phyloP scores from a whole-genome alignment of 2,329 filamentous ascomycete genomes.

The Beauveria rudraprayagi region DNA sequence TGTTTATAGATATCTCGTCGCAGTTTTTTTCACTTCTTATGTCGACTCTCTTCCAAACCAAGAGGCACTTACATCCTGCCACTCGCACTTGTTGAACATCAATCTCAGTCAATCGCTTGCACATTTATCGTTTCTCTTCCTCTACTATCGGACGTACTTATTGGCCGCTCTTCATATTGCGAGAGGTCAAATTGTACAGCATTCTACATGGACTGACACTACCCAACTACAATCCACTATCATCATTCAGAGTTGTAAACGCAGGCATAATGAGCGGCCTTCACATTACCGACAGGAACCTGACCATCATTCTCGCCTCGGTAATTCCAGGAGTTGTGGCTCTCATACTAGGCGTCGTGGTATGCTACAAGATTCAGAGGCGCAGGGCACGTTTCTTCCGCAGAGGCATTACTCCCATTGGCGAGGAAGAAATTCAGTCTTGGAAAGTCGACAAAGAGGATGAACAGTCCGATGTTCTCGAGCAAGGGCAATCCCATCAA shows the following conservation, averaged over 20 bases:
- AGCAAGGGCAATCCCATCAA: slow-evolving; percentile 12
- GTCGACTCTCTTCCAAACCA: neutral
- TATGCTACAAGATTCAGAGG: slow-evolving; percentile 32
- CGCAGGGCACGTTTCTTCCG: slow-evolving; percentile 37
- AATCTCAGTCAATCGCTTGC: neutral
- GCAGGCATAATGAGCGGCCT: slow-evolving; percentile 5
- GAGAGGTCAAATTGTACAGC: neutral
- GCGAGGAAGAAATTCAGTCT: slow-evolving; percentile 57
- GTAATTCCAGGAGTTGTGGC: slow-evolving; percentile 38
- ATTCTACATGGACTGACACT: neutral
- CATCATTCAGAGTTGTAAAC: neutral
- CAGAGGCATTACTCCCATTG: slow-evolving; percentile 52
- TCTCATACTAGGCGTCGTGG: slow-evolving; percentile 23
- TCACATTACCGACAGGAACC: slow-evolving; percentile 6
- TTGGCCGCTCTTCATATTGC: neutral
- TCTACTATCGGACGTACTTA: neutral
- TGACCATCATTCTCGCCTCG: slow-evolving; percentile 45
- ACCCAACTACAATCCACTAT: neutral
- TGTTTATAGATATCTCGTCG: neutral
- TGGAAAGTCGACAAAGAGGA: slow-evolving; percentile 42
- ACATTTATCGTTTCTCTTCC: neutral
- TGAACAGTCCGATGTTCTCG: slow-evolving; percentile 24
- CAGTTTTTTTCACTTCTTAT: neutral
- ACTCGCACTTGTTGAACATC: neutral
- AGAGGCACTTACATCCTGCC: neutral